These are phyloP conservation scores for Aspergillus ustus DNA, from an alignment of 2,329 filamentous ascomycete genomes.

Conservation along the genomic window DNA sequence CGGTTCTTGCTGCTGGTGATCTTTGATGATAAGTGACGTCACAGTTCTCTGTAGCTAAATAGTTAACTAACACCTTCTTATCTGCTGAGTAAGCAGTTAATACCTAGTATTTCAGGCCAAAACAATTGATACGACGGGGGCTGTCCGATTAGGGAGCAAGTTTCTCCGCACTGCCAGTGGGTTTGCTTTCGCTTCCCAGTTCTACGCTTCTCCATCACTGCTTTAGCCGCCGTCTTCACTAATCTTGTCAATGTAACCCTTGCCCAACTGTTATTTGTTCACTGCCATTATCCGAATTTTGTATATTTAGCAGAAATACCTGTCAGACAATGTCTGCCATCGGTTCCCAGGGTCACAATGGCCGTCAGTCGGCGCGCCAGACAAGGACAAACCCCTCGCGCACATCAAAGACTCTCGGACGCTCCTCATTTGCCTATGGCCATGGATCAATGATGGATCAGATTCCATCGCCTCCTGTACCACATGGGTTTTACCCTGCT, in stretches of 20 bases:
- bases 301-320: constrained; percentile 17
- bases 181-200: constrained; percentile 16
- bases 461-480: constrained; percentile 36
- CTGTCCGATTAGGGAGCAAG: neutral
- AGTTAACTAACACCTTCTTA: too few relatives aligned
- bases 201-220: neutral
- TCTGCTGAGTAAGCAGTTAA: constrained; percentile 15
- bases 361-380: constrained; percentile 48
- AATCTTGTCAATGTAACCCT: constrained; percentile 16
- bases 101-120: constrained; percentile 20
- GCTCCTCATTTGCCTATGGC: constrained; percentile 46
- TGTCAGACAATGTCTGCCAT: constrained; percentile 21
- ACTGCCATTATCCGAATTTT: constrained; percentile 1
- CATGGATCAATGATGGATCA: constrained; percentile 35
- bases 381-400: constrained; percentile 56
- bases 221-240: constrained; percentile 6
- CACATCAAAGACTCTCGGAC: constrained; percentile 50
- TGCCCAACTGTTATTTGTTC: neutral
- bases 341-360: constrained; percentile 34
- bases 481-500: constrained; percentile 65
- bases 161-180: constrained; percentile 25
- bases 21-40: constrained; percentile 17
- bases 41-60: neutral
- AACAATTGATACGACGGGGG: constrained; percentile 3
- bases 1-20: neutral